Base-by-base conservation (phyloP, 176 grass and related monocot genomes). In the Cenchrus purpureus region DNA sequence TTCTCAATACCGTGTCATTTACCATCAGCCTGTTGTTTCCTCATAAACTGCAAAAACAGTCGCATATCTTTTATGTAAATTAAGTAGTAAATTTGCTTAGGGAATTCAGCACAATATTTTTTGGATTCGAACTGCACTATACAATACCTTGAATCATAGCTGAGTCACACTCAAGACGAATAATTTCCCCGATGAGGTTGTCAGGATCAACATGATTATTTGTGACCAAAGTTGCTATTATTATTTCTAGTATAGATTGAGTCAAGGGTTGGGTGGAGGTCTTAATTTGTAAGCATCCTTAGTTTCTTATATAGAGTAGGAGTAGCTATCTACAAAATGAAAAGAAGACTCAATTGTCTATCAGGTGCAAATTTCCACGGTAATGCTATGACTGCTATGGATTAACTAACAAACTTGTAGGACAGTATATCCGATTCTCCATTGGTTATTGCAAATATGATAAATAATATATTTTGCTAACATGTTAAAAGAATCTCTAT, bases 131-230 rank as follows among this genome's bases (percentile, higher is more conserved):
- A 68, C 3, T 40, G 43, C 29, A 14, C n/a, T 48, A 25, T 28
- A 76, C 16, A 76, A 62, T 86, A 92, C 95, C 95, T 85, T 97
- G 95, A 77, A 97, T 94, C 0, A 84, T 92, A 46, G 87, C 87
- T 28, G 91, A 92, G 81, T 92, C 91, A 20, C 76, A 77, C 81
- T 89, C 91, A 16, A 89, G 85, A 52, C 84, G 84, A 78, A 92
- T 92, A 84, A 89, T 92, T 74, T 89, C 91, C 16, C 91, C 91
- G 11, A 92, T 92, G 19, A 92, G 87, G 1, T 89, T 89, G 25
- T 89, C 87, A 5, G 89, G 32, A 0, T 84, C 91, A 87, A 92
- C 91, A 79, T 22, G 82, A 76, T 76, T 45, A 9, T 34, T 34
- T 4, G 0, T 6, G 53, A 82, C 73, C 66, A 67, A 43, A 73